Conservation (phyloP, 2,329 filamentous ascomycete species). For the Sporothrix mexicana region DNA sequence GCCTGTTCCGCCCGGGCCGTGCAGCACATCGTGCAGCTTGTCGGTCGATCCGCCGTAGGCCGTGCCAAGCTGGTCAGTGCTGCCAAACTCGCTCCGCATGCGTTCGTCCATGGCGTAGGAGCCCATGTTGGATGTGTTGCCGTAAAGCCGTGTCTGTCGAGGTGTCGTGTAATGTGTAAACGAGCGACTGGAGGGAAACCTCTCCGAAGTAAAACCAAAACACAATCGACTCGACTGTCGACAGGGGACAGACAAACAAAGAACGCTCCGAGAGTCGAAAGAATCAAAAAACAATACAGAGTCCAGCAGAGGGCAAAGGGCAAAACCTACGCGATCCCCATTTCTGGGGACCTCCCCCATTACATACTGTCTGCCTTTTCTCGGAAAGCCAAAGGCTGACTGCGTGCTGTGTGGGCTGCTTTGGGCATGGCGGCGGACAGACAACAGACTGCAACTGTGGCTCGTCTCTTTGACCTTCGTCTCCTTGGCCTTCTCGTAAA, state of each 20-base stretch:
- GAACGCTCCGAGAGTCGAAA: neutral
- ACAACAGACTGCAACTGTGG: too few species aligned
- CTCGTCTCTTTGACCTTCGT: too few species aligned
- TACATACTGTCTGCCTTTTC: conserved; percentile 1
- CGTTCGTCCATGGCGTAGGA: conserved; percentile 21
- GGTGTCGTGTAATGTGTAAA: neutral
- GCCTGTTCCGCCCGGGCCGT: neutral
- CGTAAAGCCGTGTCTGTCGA: neutral
- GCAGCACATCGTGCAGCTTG: conserved; percentile 9
- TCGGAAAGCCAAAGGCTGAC: too few species aligned
- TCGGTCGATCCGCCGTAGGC: neutral
- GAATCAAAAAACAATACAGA: conserved; percentile 4
- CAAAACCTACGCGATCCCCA: neutral
- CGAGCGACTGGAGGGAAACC: neutral
- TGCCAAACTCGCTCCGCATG: conserved; percentile 16
- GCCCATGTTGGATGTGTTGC: neutral
- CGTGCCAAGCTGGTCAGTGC: conserved; percentile 23
- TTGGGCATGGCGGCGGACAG: too few species aligned
- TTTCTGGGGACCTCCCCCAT: neutral
- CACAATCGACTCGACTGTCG: neutral
- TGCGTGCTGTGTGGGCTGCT: too few species aligned
- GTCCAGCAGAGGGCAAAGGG: neutral
- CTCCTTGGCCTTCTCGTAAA: neutral
- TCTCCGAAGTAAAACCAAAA: neutral
- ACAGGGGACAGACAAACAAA: too few species aligned